Conservation (phyloP, 768 basidiomycete genomes). For the Amanita polypyramis region DNA sequence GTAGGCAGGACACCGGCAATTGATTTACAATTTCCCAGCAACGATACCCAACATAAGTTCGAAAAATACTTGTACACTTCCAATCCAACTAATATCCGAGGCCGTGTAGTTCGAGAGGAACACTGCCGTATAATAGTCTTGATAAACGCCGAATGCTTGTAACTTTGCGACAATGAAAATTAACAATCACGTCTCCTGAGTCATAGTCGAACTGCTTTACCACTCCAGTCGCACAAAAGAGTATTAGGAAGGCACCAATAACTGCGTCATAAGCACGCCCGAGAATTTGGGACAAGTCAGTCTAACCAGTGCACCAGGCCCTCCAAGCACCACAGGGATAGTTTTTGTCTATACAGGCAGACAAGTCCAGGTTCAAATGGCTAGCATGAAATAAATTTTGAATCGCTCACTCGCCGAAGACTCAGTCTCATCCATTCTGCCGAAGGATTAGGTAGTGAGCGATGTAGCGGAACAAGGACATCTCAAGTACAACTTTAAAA, state of each 20-base stretch:
- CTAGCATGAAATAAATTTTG: not conserved
- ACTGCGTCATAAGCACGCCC: not conserved
- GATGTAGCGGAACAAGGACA: no score
- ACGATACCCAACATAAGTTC: conserved; percentile 7
- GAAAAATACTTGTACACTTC: conserved; percentile 9
- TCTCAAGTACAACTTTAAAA: no score
- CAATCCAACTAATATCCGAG: conserved; percentile 9
- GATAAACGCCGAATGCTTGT: conserved; percentile 8
- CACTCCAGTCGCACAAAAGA: conserved; percentile 2
- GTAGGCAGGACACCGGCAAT: no score
- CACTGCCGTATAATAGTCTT: conserved; percentile 7
- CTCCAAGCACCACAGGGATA: conserved; percentile 1
- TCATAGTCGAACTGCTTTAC: not conserved
- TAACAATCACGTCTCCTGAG: not conserved
- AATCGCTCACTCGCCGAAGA: not conserved
- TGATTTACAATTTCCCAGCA: conserved; percentile 7
- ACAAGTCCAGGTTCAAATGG: not conserved
- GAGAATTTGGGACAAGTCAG: not conserved
- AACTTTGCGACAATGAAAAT: conserved; percentile 1
- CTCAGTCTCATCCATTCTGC: not conserved
- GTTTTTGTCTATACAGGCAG: not conserved
- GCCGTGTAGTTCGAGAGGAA: conserved; percentile 8
- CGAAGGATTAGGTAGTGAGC: not conserved
- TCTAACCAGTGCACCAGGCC: conserved; percentile 7
- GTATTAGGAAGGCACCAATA: conserved; percentile 2